Conservation (phyloP, 2,329 filamentous ascomycete species). For the Rutstroemia sp. region DNA sequence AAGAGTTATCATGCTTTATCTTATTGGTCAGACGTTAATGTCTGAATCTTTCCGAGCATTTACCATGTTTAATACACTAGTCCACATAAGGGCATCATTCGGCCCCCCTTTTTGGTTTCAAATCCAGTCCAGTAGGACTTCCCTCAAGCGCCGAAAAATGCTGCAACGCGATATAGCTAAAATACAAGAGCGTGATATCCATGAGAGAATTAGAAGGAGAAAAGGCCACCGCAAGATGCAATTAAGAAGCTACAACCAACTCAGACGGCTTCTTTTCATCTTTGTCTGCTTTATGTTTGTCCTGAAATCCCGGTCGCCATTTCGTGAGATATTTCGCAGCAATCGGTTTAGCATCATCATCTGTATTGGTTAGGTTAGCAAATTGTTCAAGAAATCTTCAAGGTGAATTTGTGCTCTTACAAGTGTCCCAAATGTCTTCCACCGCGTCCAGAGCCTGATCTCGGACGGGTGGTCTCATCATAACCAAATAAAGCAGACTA, state of each 20-base stretch:
- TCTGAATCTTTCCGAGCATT: background rate
- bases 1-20: background rate
- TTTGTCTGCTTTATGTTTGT: constrained; percentile 17
- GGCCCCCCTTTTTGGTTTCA: background rate
- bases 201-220: background rate
- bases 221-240: background rate
- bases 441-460: constrained; percentile 57
- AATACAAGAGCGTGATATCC: background rate
- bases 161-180: constrained; percentile 6
- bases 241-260: constrained; percentile 2
- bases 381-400: constrained; percentile 8
- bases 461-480: constrained; percentile 59
- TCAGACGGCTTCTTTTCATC: constrained; percentile 16
- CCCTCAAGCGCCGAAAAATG: constrained; percentile 3
- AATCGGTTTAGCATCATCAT: constrained; percentile 55
- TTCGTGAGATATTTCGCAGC: constrained; percentile 55
- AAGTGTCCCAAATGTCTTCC: constrained; percentile 59
- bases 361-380: constrained; percentile 32
- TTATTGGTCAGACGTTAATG: no score
- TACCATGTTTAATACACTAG: constrained; percentile 1
- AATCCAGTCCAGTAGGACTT: background rate
- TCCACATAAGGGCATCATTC: background rate
- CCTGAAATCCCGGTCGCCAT: constrained; percentile 42
- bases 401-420: constrained; percentile 36
- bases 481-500: constrained; percentile 58